These are phyloP conservation scores for Nepenthes alata DNA, from an alignment of 179 eudicot genomes.

Conservation along the genomic window DNA sequence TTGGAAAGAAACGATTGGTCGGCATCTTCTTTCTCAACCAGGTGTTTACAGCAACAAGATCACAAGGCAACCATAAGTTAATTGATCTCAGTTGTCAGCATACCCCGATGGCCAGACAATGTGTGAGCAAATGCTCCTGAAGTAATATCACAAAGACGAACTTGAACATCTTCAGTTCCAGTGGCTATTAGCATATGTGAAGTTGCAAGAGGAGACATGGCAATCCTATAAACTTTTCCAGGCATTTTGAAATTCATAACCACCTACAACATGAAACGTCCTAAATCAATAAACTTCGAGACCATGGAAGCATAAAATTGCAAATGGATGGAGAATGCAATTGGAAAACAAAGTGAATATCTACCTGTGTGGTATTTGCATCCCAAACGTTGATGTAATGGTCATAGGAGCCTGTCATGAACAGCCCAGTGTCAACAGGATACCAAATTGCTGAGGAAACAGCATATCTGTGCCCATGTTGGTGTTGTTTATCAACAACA, in stretches of 20 bases:
- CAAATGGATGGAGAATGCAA: background rate
- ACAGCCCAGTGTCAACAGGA: slow-evolving; percentile 88
- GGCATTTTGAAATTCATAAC: slow-evolving; percentile 93
- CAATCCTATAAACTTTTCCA: slow-evolving; percentile 86
- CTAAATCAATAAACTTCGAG: background rate
- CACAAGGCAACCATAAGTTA: background rate
- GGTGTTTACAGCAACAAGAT: background rate
- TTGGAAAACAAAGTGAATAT: background rate
- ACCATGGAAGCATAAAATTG: background rate
- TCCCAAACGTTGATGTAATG: slow-evolving; percentile 92
- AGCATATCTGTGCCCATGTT: slow-evolving; percentile 74
- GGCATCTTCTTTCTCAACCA: too few species aligned
- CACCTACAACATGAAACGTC: slow-evolving; percentile 27
- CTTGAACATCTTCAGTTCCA: slow-evolving; percentile 98
- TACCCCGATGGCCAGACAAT: slow-evolving; percentile 98
- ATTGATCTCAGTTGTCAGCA: slow-evolving; percentile 9
- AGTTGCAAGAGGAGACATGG: slow-evolving; percentile 79
- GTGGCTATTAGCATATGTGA: slow-evolving; percentile 94
- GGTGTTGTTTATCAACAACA: slow-evolving; percentile 66
- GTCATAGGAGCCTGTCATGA: slow-evolving; percentile 92
- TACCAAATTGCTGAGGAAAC: slow-evolving; percentile 91
- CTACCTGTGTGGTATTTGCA: slow-evolving; percentile 88
- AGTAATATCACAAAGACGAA: slow-evolving; percentile 95
- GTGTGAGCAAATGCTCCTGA: slow-evolving; percentile 98
- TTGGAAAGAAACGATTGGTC: too few species aligned